Percentiles rank a stretch among this genome's conserved stretches.
Conservation (phyloP, 257 asterid species). For the Parsonsia alboflavescens region DNA sequence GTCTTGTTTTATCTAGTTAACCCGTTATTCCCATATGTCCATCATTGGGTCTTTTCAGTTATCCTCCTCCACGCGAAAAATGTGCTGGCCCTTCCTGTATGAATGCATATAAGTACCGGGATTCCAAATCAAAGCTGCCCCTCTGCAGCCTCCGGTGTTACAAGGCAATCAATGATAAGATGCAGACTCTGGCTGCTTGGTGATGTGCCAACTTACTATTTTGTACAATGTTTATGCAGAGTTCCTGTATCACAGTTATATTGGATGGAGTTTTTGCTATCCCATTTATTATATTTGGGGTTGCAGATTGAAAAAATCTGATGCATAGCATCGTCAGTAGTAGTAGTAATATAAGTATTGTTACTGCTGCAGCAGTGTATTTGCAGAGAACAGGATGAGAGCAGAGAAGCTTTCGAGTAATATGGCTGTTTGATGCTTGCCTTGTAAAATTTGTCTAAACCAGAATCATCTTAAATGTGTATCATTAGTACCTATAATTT, state of each 20-base stretch:
- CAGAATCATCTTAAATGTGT: no score
- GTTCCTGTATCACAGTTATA: neutral
- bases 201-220: slow-evolving; percentile 12
- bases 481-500: no score
- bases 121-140: slow-evolving; percentile 68
- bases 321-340: no score
- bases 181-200: slow-evolving; percentile 38
- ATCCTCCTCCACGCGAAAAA: slow-evolving; percentile 76
- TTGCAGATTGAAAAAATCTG: no score
- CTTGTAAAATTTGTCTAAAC: no score
- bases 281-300: no score
- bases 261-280: neutral
- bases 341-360: no score
- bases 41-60: slow-evolving; percentile 36
- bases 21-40: neutral
- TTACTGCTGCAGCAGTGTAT: no score
- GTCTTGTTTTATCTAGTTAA: neutral
- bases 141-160: slow-evolving; percentile 82
- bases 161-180: slow-evolving; percentile 50
- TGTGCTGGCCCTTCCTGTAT: slow-evolving; percentile 76
- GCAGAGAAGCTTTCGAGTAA: no score
- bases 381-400: no score
- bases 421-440: no score
- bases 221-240: neutral
- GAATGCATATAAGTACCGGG: slow-evolving; percentile 67